These are phyloP conservation scores for Paradendryphiella salina DNA, from an alignment of 2,329 filamentous ascomycete genomes.

Conservation along the genomic window DNA sequence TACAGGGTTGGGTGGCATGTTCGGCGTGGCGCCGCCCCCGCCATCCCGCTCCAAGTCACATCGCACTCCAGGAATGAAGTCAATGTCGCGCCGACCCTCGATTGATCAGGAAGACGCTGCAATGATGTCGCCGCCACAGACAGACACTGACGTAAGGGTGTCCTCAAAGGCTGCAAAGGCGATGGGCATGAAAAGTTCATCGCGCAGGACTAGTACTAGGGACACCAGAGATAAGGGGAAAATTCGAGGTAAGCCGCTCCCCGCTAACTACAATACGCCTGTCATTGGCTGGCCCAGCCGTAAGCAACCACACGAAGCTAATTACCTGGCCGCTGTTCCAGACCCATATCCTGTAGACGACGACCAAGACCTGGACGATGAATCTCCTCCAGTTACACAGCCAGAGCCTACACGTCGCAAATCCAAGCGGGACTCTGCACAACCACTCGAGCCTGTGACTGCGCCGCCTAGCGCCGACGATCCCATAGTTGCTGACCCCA, in stretches of 20 bases:
- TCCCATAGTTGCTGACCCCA: constrained; percentile 48
- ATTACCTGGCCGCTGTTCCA: constrained; percentile 46
- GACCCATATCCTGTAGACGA: constrained; percentile 67
- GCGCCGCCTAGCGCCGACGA: constrained; percentile 50
- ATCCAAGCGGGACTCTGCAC: constrained; percentile 48
- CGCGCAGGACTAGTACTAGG: constrained; percentile 49
- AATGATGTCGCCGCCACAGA: constrained; percentile 72
- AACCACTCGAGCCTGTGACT: constrained; percentile 41
- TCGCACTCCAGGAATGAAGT: constrained; percentile 61
- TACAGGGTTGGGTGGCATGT: constrained; percentile 65
- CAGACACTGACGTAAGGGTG: constrained; percentile 62
- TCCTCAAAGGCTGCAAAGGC: constrained; percentile 78
- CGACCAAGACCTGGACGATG: constrained; percentile 57
- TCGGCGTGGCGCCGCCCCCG: constrained; percentile 58
- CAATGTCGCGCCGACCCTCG: constrained; percentile 69
- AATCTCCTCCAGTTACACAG: constrained; percentile 40
- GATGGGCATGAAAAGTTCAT: constrained; percentile 60
- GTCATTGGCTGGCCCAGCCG: constrained; percentile 27
- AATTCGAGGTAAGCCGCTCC: constrained; percentile 52
- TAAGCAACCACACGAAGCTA: constrained; percentile 46
- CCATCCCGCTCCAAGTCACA: constrained; percentile 71
- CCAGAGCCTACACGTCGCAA: constrained; percentile 46
- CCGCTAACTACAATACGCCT: constrained; percentile 22
- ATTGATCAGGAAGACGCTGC: constrained; percentile 66
- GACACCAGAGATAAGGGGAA: constrained; percentile 51